Base-by-base conservation (phyloP, 2,329 filamentous ascomycete genomes). In the Aspergillus hiratsukae region DNA sequence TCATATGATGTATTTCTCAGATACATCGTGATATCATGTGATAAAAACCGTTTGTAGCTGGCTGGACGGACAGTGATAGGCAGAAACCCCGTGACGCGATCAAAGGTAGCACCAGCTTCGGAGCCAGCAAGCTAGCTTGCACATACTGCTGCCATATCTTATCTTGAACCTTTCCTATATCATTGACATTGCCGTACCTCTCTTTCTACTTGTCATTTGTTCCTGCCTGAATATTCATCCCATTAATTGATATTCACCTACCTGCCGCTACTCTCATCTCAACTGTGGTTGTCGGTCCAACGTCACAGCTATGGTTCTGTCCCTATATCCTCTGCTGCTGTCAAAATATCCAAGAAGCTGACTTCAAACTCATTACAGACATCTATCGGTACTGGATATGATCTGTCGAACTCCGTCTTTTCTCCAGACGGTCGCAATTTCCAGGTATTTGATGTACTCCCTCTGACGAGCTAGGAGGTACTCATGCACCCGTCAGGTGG, bases 331-430 rank as follows among this genome's bases (percentile, higher is more conserved):
- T 23, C 43, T 27, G 43, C 19, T 27, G 19, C 23, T 29, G 50
- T 37, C 59, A 35, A 48, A 35, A 51, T 21, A 37, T 52, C 31
- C 62, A 61, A 23, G 29, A 55, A 58, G 56, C 60, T 64, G 62
- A 68, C 54, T 37, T 40, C 57, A 45, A 45, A 50, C 50, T 45
- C 21, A 40, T 40, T 50, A 28, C 60, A 99, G 94, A 99, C 94
- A 72, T 99, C 94, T 73, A 99, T 99, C 89, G 94, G 94, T 74
- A 99, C 94, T 71, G 94, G 94, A 73, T 99, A 99, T 81, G 94
- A 99, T 86, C 88, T 99, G 70, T 91, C 91, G 75, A 99, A 99
- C 85, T 97, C 94, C 72, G 95, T 97, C 81, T 99, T 97, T 83
- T 97, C 94, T 50, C 94, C 94, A 65, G 94, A 99, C 80, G 94